These are phyloP conservation scores for Cyclocybe aegerita DNA, from an alignment of 768 basidiomycete genomes.

Conservation along the genomic window DNA sequence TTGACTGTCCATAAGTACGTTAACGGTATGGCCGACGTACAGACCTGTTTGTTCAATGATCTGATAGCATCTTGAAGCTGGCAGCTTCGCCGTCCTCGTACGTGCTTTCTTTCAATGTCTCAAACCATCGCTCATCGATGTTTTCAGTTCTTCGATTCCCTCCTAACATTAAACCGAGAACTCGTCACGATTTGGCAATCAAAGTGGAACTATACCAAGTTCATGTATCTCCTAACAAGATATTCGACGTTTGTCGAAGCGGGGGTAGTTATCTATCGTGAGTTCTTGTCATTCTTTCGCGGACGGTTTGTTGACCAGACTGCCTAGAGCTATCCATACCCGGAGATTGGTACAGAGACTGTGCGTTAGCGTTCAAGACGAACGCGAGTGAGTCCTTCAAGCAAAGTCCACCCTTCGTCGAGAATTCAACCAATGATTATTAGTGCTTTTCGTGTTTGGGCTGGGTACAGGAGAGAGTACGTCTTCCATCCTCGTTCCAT, in stretches of 20 bases:
- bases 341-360: slow-evolving; percentile 8
- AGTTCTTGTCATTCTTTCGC: not conserved
- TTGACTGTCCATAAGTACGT: no score
- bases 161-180: slow-evolving; percentile 19
- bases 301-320: not conserved
- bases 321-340: slow-evolving; percentile 10
- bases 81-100: no score
- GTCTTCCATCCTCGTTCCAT: not conserved
- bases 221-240: slow-evolving; percentile 19
- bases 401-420: not conserved
- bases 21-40: no score
- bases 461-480: slow-evolving; percentile 15
- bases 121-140: slow-evolving; percentile 75
- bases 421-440: no score
- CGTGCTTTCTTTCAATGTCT: slow-evolving; percentile 64
- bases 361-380: slow-evolving; percentile 10
- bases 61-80: no score
- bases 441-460: slow-evolving; percentile 18
- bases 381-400: slow-evolving; percentile 8
- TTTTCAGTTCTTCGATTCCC: slow-evolving; percentile 15
- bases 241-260: slow-evolving; percentile 20
- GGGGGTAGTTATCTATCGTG: slow-evolving; percentile 19
- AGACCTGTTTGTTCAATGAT: no score
- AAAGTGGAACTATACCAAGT: slow-evolving; percentile 13
- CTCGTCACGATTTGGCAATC: slow-evolving; percentile 14